Base-by-base conservation (phyloP, 306 rosid species). In the Lathyrus tuberosus region DNA sequence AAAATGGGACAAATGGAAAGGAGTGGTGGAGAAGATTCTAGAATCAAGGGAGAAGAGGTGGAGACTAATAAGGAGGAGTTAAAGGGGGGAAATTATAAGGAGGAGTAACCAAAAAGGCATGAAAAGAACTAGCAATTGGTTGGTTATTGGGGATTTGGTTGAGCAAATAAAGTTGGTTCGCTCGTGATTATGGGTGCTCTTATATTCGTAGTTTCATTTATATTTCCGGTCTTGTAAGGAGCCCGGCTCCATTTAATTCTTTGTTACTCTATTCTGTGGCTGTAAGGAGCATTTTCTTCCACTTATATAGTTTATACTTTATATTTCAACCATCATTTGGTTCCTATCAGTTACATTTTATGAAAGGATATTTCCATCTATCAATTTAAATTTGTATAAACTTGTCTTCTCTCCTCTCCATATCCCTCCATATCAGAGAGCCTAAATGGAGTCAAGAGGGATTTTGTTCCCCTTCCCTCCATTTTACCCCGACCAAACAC, bases 391-490 rank as follows among this genome's bases (percentile, higher is more conserved):
- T 58, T 58, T 31, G 10, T 14, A 58, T 31, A n/a, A n/a, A 58
- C 22, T 20, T 35, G 40, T 31, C 41, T 58, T 33, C 22, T 58
- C 5, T n/a, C 42, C 13, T 5, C 13, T 49, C 26, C 56, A 49
- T 16, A 16, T 49, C 26, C 11, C 11, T 35, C 56, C 11, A 49
- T 16, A 17, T 16, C 26, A 24, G 12, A 35, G 40, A 35, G 0
- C 40, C 40, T 7, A 35, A 35, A 35, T 35, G 40, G 40, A 49
- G 26, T n/a, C 13, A 51, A 51, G 11, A 52, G 31, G n/a, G 44
- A 59, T 59, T 33, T 59, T n/a, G 22, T n/a, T 33, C 43, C 65
- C 41, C 26, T 30, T 20, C n/a, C 41, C 14, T 60, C 44, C 42
- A 33, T 31, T 59, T 14, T 37, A 35, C 57, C 46, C 20, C 24